These are phyloP conservation scores for Sherardia arvensis DNA, from an alignment of 257 asterid species.

Conservation along the genomic window DNA sequence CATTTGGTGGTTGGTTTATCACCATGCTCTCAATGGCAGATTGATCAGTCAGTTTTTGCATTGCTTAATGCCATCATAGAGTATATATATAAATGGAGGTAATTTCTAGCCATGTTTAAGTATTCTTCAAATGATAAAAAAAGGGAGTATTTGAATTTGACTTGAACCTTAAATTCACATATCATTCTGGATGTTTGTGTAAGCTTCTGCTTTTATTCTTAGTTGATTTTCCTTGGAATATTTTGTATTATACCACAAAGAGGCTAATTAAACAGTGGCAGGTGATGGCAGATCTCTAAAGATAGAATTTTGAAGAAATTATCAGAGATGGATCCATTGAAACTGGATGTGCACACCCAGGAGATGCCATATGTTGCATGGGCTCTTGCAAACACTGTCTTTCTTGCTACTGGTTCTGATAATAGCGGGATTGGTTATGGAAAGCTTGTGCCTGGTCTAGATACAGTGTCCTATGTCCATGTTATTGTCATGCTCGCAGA, in stretches of 20 bases:
- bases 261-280: constrained; percentile 83
- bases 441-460: constrained; percentile 50
- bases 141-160: not conserved
- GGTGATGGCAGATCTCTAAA: constrained; percentile 87
- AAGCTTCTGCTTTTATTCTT: not conserved
- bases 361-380: constrained; percentile 68
- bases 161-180: not conserved
- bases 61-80: not conserved
- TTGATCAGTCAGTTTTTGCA: not conserved
- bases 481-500: constrained; percentile 55
- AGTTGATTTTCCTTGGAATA: not conserved
- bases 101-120: not conserved
- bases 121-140: not conserved
- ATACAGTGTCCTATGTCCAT: constrained; percentile 50
- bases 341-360: constrained; percentile 22
- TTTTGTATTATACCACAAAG: constrained; percentile 25
- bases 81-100: not conserved
- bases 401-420: constrained; percentile 59
- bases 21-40: not conserved
- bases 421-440: constrained; percentile 36
- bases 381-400: constrained; percentile 73
- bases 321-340: constrained; percentile 45
- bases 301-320: constrained; percentile 65
- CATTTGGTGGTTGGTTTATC: not conserved
- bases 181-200: not conserved